These are phyloP conservation scores for Diaporthe capsici DNA, from an alignment of 2,329 filamentous ascomycete genomes.

Conservation along the genomic window DNA sequence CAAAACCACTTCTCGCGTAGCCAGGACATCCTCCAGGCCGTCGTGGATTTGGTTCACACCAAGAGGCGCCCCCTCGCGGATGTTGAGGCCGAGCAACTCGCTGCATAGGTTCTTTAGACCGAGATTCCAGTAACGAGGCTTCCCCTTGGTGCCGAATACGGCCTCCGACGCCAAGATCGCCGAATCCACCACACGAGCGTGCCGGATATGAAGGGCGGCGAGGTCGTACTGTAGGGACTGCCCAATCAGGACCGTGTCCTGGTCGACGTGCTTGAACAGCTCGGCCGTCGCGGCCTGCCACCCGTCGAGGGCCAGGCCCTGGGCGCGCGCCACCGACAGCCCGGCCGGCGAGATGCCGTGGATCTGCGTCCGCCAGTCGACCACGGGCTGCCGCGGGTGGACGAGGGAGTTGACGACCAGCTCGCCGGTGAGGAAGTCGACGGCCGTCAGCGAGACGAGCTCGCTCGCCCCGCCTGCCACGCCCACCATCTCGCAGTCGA, in stretches of 20 bases:
- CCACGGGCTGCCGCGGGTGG: slow-evolving; percentile 5
- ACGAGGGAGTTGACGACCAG: neutral
- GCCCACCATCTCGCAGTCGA: slow-evolving; percentile 31
- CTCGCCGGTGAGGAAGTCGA: slow-evolving; percentile 33
- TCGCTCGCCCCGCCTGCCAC: slow-evolving; percentile 4
- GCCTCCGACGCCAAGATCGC: slow-evolving; percentile 5
- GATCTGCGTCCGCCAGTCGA: slow-evolving; percentile 20
- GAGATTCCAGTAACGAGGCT: neutral
- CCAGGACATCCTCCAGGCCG: slow-evolving; percentile 15
- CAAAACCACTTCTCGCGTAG: slow-evolving; percentile 15
- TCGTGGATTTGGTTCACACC: neutral
- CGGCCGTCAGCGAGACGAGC: neutral
- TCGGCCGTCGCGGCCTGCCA: slow-evolving; percentile 7
- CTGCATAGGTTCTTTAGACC: neutral
- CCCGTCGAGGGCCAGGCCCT: neutral
- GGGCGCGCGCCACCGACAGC: neutral
- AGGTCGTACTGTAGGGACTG: slow-evolving; percentile 20
- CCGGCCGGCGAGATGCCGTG: slow-evolving; percentile 11
- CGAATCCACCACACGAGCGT: slow-evolving; percentile 8
- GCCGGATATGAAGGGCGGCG: neutral
- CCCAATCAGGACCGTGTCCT: slow-evolving; percentile 7
- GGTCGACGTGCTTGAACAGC: neutral
- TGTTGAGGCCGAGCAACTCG: neutral
- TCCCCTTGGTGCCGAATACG: neutral
- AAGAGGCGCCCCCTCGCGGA: neutral